A percentile compares a stretch with the other conserved stretches of the same genome.
phyloP scores from a whole-genome alignment of 2,329 filamentous ascomycete species.

The Fusarium veterinarium region DNA sequence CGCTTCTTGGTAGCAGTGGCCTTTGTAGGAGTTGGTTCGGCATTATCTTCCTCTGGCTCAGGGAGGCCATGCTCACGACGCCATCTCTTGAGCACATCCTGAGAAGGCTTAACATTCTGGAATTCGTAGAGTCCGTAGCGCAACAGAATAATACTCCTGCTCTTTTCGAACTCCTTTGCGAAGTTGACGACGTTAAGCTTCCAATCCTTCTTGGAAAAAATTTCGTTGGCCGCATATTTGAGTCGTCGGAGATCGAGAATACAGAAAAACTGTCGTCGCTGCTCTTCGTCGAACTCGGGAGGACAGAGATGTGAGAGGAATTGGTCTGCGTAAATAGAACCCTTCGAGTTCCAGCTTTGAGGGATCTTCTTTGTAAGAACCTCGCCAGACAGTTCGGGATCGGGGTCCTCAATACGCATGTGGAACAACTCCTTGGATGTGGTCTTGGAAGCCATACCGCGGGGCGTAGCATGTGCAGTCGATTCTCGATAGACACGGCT shows the following conservation, averaged over 20 bases:
- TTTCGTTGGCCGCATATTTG: conserved; percentile 71
- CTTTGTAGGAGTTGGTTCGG: conserved; percentile 49
- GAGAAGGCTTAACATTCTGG: conserved; percentile 70
- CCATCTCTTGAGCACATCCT: conserved; percentile 69
- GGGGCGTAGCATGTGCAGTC: conserved; percentile 59
- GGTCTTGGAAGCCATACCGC: conserved; percentile 62
- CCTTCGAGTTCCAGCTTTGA: conserved; percentile 61
- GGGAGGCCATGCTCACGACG: conserved; percentile 66
- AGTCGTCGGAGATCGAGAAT: conserved; percentile 70
- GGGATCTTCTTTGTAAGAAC: conserved; percentile 65
- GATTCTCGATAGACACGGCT: conserved; percentile 57
- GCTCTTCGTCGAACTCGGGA: conserved; percentile 66
- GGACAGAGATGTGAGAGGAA: conserved; percentile 68
- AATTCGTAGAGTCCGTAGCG: conserved; percentile 73
- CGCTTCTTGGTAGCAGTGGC: conserved; percentile 61
- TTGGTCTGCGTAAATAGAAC: conserved; percentile 70
- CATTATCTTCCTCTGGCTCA: conserved; percentile 59
- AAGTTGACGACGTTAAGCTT: conserved; percentile 72
- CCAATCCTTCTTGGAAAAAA: conserved; percentile 71
- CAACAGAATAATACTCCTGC: conserved; percentile 69
- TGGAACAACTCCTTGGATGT: conserved; percentile 64
- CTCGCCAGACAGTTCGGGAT: conserved; percentile 67
- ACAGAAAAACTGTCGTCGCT: conserved; percentile 72
- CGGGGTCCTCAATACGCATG: conserved; percentile 69
- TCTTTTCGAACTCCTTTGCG: conserved; percentile 73